Percentiles rank a stretch among this genome's conserved stretches.
Evolutionary conservation across 495 filamentous ascomycete species (phyloP).

Genomic region (Aspergillus incahuasiensis): DNA sequence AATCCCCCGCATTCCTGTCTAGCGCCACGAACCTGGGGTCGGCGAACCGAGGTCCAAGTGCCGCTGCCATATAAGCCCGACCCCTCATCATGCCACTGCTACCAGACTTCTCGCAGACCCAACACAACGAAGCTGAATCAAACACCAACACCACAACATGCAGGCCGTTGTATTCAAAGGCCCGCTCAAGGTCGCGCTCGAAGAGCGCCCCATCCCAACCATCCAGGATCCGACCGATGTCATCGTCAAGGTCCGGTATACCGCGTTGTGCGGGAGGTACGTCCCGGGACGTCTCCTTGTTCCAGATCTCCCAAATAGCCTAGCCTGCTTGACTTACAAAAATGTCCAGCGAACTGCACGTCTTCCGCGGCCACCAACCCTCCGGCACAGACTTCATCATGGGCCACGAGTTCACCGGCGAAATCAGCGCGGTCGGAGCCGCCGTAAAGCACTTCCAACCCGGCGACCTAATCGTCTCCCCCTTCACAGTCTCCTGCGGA

Average conservation of each 20-base stretch:
- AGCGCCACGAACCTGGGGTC: neutral
- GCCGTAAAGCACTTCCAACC: conserved; percentile 57
- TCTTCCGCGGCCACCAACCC: conserved; percentile 70
- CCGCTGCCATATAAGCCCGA: neutral
- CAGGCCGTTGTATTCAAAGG: conserved; percentile 37
- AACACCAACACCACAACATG: conserved; percentile 14
- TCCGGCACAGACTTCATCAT: conserved; percentile 54
- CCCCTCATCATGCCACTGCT: neutral
- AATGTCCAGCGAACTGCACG: conserved; percentile 58
- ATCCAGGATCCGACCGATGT: conserved; percentile 69
- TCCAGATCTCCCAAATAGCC: too few relatives aligned
- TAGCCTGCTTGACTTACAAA: too few relatives aligned
- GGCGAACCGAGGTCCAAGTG: neutral
- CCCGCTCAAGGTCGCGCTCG: conserved; percentile 32
- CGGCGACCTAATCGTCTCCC: conserved; percentile 68
- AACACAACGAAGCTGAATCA: neutral
- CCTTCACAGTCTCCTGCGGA: conserved; percentile 66
- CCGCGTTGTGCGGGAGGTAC: conserved; percentile 84
- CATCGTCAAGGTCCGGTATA: conserved; percentile 76
- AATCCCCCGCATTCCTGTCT: neutral
- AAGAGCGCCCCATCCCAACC: conserved; percentile 40
- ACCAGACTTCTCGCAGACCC: neutral
- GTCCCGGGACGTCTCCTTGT: too few relatives aligned
- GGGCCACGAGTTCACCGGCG: conserved; percentile 67
- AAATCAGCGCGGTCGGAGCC: conserved; percentile 54